Evolutionary conservation across 2,329 filamentous ascomycete genomes (phyloP).

Genomic region (Thelonectria rubi): DNA sequence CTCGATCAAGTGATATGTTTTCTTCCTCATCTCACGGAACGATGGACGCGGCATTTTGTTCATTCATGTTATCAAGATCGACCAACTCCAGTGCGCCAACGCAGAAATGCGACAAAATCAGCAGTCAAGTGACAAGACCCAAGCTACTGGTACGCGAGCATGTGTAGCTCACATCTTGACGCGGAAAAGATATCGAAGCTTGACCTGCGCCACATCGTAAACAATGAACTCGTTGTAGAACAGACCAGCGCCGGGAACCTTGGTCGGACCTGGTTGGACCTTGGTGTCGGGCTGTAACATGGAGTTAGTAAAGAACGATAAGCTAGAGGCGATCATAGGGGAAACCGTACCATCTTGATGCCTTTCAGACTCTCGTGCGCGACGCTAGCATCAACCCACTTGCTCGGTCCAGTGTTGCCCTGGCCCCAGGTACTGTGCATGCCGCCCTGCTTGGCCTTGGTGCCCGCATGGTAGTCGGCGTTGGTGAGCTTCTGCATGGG

Average conservation of each 20-base stretch:
- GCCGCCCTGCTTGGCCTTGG: conserved; percentile 67
- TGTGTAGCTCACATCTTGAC: conserved; percentile 58
- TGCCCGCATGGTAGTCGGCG: conserved; percentile 69
- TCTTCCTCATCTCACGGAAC: background rate
- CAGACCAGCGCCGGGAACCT: conserved; percentile 57
- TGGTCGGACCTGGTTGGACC: conserved; percentile 57
- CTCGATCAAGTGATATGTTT: background rate
- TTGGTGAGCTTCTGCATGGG: conserved; percentile 72
- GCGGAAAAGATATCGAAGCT: conserved; percentile 74
- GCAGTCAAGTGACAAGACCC: background rate
- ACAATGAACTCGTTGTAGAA: conserved; percentile 79
- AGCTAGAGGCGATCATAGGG: background rate
- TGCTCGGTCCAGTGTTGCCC: conserved; percentile 69
- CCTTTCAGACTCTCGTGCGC: conserved; percentile 73
- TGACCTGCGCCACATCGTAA: conserved; percentile 75
- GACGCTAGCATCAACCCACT: conserved; percentile 79
- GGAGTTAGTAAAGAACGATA: conserved; percentile 19
- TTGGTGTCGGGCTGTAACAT: conserved; percentile 58
- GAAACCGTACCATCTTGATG: conserved; percentile 71
- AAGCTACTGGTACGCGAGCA: background rate
- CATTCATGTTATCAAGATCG: background rate
- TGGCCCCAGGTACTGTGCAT: conserved; percentile 76
- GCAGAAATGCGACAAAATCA: background rate
- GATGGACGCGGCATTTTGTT: background rate
- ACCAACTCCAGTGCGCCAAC: background rate